These are phyloP conservation scores for Avicennia marina DNA, from an alignment of 257 asterid genomes.

Conservation along the genomic window DNA sequence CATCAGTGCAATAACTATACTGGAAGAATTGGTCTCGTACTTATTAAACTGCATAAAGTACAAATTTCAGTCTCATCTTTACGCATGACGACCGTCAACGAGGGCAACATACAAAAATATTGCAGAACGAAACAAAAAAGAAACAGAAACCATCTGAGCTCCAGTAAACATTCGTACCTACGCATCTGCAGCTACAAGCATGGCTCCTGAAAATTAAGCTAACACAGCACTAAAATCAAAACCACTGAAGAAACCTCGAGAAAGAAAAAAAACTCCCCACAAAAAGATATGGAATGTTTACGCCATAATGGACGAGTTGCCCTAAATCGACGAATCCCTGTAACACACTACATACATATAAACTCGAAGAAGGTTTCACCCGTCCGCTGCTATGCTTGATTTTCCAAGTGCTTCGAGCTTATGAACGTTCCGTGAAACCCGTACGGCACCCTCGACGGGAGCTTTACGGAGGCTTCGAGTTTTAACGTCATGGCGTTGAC, in stretches of 20 bases:
- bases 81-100: too few species aligned
- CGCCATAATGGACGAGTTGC: not conserved
- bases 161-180: not conserved
- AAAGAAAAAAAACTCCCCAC: not conserved
- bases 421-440: constrained; percentile 49
- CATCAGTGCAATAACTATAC: too few species aligned
- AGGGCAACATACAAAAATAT: too few species aligned
- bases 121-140: too few species aligned
- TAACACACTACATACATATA: not conserved
- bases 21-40: too few species aligned
- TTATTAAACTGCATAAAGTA: too few species aligned
- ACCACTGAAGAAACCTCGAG: not conserved
- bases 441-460: constrained; percentile 41
- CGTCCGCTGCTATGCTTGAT: constrained; percentile 16
- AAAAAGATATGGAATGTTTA: not conserved
- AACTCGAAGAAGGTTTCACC: not conserved
- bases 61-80: too few species aligned
- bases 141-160: constrained; percentile 14
- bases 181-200: not conserved
- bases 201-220: not conserved
- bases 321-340: constrained; percentile 16
- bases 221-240: not conserved
- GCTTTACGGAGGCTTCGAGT: constrained; percentile 24
- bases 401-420: constrained; percentile 28
- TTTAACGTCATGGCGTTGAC: constrained; percentile 27